A percentile compares a stretch with the other conserved stretches of the same genome.
These are phyloP conservation scores for Geosmithia flava DNA, from an alignment of 2,329 filamentous ascomycete species.

Conservation along the genomic window DNA sequence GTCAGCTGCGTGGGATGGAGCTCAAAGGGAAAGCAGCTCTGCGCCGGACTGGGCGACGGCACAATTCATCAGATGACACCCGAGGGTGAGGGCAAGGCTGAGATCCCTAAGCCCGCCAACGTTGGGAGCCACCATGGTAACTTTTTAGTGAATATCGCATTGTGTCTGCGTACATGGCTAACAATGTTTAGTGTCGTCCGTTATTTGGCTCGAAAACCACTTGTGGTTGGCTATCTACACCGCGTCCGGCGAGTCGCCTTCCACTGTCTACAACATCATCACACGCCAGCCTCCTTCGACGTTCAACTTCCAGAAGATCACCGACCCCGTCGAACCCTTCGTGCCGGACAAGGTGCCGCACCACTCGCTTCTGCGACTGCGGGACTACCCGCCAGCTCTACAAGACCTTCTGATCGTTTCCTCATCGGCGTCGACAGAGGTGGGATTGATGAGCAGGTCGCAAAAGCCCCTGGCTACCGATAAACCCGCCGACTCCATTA, in stretches of 20 bases:
- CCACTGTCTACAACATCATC: conserved; percentile 70
- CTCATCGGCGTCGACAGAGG: conserved; percentile 67
- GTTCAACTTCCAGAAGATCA: conserved; percentile 63
- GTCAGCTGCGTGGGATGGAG: conserved; percentile 89
- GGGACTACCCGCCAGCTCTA: conserved; percentile 68
- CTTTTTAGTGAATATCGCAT: conserved; percentile 11
- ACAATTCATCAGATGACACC: conserved; percentile 74
- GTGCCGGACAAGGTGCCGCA: conserved; percentile 55
- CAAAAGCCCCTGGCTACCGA: conserved; percentile 52
- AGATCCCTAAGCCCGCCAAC: conserved; percentile 65
- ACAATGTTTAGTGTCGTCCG: conserved; percentile 51
- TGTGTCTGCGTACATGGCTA: not conserved
- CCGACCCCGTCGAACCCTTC: conserved; percentile 63
- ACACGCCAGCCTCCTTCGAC: conserved; percentile 46
- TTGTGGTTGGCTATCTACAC: conserved; percentile 75
- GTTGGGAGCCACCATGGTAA: conserved; percentile 56
- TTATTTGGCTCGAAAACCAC: conserved; percentile 82
- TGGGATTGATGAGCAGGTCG: conserved; percentile 67
- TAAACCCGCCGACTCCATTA: conserved; percentile 44
- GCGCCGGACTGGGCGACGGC: conserved; percentile 75
- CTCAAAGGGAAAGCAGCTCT: conserved; percentile 80
- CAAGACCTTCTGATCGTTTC: conserved; percentile 73
- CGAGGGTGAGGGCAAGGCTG: conserved; percentile 62
- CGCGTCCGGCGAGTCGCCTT: conserved; percentile 42
- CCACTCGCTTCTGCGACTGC: conserved; percentile 65